These are phyloP conservation scores for Cercospora canescens DNA, from an alignment of 2,329 filamentous ascomycete species.

Conservation along the genomic window DNA sequence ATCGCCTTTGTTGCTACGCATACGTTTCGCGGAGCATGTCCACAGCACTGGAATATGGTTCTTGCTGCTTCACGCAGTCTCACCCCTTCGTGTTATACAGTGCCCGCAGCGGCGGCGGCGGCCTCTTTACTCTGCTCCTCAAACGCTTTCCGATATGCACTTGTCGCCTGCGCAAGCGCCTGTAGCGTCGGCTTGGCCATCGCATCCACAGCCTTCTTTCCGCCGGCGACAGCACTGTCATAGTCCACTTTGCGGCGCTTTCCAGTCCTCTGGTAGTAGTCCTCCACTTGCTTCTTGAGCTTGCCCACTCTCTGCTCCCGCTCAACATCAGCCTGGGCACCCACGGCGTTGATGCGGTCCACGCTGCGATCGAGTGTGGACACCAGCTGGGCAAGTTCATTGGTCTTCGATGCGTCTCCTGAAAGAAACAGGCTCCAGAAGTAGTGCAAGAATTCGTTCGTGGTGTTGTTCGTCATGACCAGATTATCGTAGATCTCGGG, in stretches of 20 bases:
- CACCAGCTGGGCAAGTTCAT: constrained; percentile 77
- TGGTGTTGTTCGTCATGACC: constrained; percentile 84
- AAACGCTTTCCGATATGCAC: constrained; percentile 70
- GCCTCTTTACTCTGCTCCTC: constrained; percentile 53
- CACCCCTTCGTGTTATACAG: not conserved
- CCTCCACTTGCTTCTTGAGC: constrained; percentile 68
- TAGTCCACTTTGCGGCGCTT: constrained; percentile 65
- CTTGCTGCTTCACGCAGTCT: not conserved
- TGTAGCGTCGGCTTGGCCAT: constrained; percentile 73
- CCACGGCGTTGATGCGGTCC: constrained; percentile 77
- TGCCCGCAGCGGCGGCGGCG: constrained; percentile 1
- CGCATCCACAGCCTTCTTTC: constrained; percentile 70
- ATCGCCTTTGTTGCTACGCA: too few relatives aligned
- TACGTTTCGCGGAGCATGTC: too few relatives aligned
- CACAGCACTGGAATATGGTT: too few relatives aligned
- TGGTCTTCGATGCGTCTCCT: constrained; percentile 73
- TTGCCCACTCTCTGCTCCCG: constrained; percentile 66
- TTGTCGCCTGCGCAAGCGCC: constrained; percentile 69
- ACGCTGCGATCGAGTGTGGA: constrained; percentile 78
- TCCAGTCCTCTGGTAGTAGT: constrained; percentile 69
- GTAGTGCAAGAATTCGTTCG: constrained; percentile 92
- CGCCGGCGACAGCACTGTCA: constrained; percentile 69
- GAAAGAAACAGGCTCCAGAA: constrained; percentile 94
- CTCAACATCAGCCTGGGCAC: constrained; percentile 74
- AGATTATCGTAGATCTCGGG: constrained; percentile 60